Conservation (phyloP, 1,284 basidiomycete genomes). For the Irpex sp. region DNA sequence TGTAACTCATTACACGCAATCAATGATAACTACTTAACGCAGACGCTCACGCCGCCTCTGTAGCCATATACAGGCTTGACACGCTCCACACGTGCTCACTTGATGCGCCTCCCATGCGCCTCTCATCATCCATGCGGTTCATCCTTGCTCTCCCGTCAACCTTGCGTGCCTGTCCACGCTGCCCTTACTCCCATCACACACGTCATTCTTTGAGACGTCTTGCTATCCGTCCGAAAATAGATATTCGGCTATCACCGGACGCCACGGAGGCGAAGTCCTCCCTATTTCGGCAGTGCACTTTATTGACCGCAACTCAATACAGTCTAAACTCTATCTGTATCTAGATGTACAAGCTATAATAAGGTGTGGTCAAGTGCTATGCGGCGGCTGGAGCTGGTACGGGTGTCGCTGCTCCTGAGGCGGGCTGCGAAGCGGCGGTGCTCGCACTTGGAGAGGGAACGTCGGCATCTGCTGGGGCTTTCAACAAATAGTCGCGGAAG, state of each 20-base stretch:
- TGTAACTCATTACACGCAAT: too few species aligned
- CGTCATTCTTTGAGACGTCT: too few species aligned
- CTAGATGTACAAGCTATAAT: background rate
- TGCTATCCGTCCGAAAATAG: background rate
- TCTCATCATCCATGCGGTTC: too few species aligned
- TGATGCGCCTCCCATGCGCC: too few species aligned
- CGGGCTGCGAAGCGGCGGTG: background rate
- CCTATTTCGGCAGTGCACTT: background rate
- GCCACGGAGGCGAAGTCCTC: background rate
- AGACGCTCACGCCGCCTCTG: too few species aligned
- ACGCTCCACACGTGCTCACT: too few species aligned
- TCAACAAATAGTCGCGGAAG: slow-evolving; percentile 1
- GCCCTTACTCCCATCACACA: too few species aligned
- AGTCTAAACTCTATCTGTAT: background rate
- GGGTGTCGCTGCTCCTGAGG: background rate
- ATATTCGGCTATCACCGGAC: background rate
- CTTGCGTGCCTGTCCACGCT: too few species aligned
- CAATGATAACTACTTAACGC: too few species aligned
- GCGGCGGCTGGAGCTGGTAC: background rate
- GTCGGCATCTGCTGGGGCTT: background rate
- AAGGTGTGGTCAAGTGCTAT: background rate
- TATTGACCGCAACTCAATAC: background rate
- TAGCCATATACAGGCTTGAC: too few species aligned
- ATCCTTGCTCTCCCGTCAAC: too few species aligned
- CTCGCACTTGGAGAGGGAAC: background rate